Base-by-base conservation (phyloP, 1,139 yeast genomes). In the Nadsonia starkeyi-henricii region DNA sequence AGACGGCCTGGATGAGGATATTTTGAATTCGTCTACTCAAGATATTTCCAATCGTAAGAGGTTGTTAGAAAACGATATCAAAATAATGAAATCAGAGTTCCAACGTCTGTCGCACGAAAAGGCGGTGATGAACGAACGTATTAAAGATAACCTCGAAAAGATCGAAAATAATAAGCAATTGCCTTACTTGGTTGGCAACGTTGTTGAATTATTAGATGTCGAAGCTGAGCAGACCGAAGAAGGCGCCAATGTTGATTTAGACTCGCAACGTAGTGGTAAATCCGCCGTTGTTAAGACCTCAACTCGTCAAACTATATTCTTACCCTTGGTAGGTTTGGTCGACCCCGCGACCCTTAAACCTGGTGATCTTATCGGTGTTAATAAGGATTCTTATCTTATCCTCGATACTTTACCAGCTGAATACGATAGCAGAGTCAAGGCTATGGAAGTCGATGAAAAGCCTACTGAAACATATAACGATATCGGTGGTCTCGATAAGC, bases 401-500 rank as follows among this genome's bases (percentile, higher is more conserved):
- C 74, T 93, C 60, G 98, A 93, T 66, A 88, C 95, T 2, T 72
- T 93, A 57, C 98, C 98, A 8, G 88, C 96, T 2, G 98, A 93
- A 67, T 93, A 91, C 63, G 99, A 93, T 65, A 84, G 95, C 47
- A 77, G 98, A 58, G 99, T 93, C 48, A 91, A 91, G 68, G 97
- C 98, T 9, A 91, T 91, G 99, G 98, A 91, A 67, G 97, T 93
- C 46, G 98, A 93, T 64, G 98, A 91, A 67, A 88, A 89, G 62
- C 98, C 98, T 50, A 84, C 95, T 1, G 98, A 91, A 65, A 88
- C 95, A 20, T 91, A 93, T 64, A 81, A 93, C 2, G 98, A 91
- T 64, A 91, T 91, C 58, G 99, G 99, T 59, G 99, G 99, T 5
- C 74, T 93, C 58, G 97, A 89, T 67, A 93, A 91, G 68, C 98